Evolutionary conservation across 78 protist species (phyloP).

Genomic region (Dictyostelium brefeldianum): DNA sequence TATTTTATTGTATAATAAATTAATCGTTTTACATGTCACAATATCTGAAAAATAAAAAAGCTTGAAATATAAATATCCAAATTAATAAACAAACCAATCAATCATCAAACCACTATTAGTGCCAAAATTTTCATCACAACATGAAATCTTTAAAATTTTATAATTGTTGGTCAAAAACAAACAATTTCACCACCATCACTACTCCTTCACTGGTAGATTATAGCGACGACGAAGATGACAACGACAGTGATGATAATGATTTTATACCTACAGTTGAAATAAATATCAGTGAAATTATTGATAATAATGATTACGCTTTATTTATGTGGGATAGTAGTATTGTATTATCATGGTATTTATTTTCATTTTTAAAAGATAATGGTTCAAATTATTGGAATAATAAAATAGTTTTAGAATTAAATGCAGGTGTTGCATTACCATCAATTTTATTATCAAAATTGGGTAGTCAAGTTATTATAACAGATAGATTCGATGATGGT

Average conservation of each 20-base stretch:
- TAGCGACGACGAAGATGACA: neutral
- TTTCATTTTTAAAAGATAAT: neutral
- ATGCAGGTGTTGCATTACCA: conserved; percentile 23
- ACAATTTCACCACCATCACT: neutral
- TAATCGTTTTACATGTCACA: no score
- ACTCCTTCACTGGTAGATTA: neutral
- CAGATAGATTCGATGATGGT: neutral
- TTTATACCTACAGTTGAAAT: neutral
- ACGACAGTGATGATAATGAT: neutral
- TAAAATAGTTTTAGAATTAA: neutral
- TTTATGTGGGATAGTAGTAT: conserved; percentile 17
- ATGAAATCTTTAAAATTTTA: no score
- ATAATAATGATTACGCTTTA: neutral
- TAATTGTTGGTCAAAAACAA: neutral
- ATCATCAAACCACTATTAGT: no score
- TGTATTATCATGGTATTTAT: conserved; percentile 6
- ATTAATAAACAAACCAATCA: no score
- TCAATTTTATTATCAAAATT: conserved; percentile 5
- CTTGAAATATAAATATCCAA: no score
- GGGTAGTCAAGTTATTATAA: neutral
- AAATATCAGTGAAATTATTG: neutral
- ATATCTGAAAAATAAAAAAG: no score
- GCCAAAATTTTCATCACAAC: no score
- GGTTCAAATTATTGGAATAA: neutral
- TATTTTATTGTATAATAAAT: no score